Percentiles rank a stretch among this genome's conserved stretches.
phyloP scores from a whole-genome alignment of 139 green algal species.

The Raphidocelis subcapitata region DNA sequence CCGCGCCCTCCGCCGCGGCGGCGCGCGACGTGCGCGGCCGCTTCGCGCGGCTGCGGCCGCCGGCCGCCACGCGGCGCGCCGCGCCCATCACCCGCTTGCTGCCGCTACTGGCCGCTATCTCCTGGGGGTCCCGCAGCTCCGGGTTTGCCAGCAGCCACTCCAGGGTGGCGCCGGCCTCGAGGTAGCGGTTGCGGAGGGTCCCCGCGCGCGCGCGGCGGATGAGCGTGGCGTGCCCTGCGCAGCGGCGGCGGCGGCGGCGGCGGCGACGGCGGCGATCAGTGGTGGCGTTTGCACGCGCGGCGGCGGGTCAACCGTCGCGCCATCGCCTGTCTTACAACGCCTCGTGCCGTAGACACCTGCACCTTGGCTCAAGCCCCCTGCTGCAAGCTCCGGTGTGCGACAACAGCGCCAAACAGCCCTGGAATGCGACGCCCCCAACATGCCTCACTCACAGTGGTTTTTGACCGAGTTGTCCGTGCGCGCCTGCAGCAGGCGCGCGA shows the following conservation, averaged over 20 bases:
- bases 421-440: constrained; percentile 44
- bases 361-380: neutral
- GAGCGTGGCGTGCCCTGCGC: too few relatives aligned
- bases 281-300: neutral
- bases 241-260: too few relatives aligned
- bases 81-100: constrained; percentile 1
- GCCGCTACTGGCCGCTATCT: constrained; percentile 1
- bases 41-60: too few relatives aligned
- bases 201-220: too few relatives aligned
- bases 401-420: constrained; percentile 31
- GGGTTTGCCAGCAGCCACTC: constrained; percentile 31
- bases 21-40: too few relatives aligned
- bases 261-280: neutral
- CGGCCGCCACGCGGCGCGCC: too few relatives aligned
- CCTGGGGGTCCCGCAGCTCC: neutral
- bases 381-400: constrained; percentile 4
- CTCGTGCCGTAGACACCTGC: neutral
- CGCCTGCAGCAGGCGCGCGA: constrained; percentile 61
- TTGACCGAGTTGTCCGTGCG: constrained; percentile 69
- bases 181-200: neutral
- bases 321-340: neutral
- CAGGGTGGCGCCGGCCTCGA: constrained; percentile 12
- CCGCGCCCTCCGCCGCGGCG: too few relatives aligned
- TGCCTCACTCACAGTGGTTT: constrained; percentile 62
- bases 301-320: neutral